Percentiles rank a stretch among this genome's conserved stretches.
These are phyloP conservation scores for Marasmius oreades DNA, from an alignment of 1,284 basidiomycete species.

Conservation along the genomic window DNA sequence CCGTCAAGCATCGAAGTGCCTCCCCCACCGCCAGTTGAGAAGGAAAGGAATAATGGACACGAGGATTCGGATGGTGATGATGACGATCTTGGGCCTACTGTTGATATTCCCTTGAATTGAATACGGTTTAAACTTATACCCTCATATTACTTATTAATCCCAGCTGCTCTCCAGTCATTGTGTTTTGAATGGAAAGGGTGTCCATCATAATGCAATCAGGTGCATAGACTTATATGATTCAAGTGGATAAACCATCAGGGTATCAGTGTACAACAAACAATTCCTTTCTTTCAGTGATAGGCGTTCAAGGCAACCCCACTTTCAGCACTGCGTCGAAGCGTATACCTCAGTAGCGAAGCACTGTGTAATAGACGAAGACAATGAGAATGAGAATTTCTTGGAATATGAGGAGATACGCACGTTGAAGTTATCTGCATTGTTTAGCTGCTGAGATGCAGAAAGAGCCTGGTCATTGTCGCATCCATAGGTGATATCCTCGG, in stretches of 20 bases:
- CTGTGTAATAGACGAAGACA: not conserved
- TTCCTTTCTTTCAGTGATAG: too few species aligned
- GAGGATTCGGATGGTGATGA: slow-evolving; percentile 43
- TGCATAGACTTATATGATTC: too few species aligned
- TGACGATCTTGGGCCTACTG: slow-evolving; percentile 72
- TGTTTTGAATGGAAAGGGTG: too few species aligned
- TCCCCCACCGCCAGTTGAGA: slow-evolving; percentile 72
- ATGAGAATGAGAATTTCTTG: not conserved
- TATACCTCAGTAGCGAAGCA: not conserved
- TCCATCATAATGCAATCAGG: too few species aligned
- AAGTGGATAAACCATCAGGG: too few species aligned
- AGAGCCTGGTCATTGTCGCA: slow-evolving; percentile 23
- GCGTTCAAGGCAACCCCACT: too few species aligned
- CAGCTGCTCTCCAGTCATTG: too few species aligned
- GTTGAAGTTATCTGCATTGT: slow-evolving; percentile 28
- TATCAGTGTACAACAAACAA: too few species aligned
- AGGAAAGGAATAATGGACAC: slow-evolving; percentile 43
- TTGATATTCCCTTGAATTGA: slow-evolving; percentile 27
- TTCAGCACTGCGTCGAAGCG: not conserved
- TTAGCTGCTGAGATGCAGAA: slow-evolving; percentile 14
- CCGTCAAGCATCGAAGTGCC: slow-evolving; percentile 70
- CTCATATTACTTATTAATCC: not conserved
- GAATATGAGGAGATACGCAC: slow-evolving; percentile 11
- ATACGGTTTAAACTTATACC: not conserved
- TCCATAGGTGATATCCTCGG: slow-evolving; percentile 24